These are phyloP conservation scores for Cudoniella acicularis DNA, from an alignment of 495 filamentous ascomycete species.

Conservation along the genomic window DNA sequence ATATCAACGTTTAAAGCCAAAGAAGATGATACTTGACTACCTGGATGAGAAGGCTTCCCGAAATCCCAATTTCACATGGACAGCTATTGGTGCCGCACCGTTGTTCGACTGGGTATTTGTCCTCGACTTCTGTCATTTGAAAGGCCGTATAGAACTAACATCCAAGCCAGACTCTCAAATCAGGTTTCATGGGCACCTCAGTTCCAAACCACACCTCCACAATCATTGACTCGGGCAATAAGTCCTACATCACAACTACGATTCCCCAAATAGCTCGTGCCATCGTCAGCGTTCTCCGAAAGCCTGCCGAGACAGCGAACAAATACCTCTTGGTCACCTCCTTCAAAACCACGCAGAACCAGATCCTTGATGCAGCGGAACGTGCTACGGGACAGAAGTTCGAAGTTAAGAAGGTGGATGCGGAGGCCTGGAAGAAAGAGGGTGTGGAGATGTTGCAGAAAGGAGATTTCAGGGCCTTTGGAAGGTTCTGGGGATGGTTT, in stretches of 20 bases:
- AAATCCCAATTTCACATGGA: no score
- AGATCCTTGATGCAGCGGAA: neutral
- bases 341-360: neutral
- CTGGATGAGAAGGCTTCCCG: no score
- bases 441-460: constrained; percentile 35
- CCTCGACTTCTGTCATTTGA: no score
- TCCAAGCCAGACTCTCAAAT: no score
- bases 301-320: constrained; percentile 53
- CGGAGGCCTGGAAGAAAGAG: constrained; percentile 31
- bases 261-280: constrained; percentile 43
- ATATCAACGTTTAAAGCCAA: no score
- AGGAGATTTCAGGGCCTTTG: constrained; percentile 30
- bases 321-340: constrained; percentile 40
- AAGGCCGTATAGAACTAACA: no score
- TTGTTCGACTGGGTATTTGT: no score
- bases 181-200: no score
- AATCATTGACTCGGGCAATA: constrained; percentile 54
- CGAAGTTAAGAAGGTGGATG: neutral
- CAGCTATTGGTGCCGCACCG: no score
- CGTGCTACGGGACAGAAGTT: neutral
- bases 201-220: no score
- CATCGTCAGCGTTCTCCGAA: constrained; percentile 42
- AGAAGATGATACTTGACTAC: no score
- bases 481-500: neutral
- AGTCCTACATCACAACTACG: constrained; percentile 42